Evolutionary conservation across 106 monocot species (phyloP), one percentile per base, ranked within the genome.

Genomic region (Amphibolis antarctica): DNA sequence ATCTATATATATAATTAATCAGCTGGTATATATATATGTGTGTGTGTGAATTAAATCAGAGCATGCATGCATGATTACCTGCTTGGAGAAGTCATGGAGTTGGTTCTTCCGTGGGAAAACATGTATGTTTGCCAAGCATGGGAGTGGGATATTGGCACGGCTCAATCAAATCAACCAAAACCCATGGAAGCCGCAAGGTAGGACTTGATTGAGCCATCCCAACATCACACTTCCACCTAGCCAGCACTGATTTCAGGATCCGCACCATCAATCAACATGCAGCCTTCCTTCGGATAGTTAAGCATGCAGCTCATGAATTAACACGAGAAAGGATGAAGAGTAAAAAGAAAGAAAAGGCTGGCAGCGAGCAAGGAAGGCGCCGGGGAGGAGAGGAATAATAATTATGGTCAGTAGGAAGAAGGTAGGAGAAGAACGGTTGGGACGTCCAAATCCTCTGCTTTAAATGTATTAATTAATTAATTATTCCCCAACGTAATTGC

Each of bases 121-220:
- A n/a, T n/a, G n/a, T 36, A 36, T 7, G 7, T 36, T 7, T 44
- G 63, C 45, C 22, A 46, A 46, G 46, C 46, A 27, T 56, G 24
- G 4, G 28, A 63, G 75, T 74, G 61, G 68, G 80, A 76, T 80
- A 76, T 80, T 80, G 80, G 80, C 80, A 72, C 80, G 80, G 64
- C 80, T 80, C 80, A 80, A 80, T 80, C 76, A 80, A 46, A 72
- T 57, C 49, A 46, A 47, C 10, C 9, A 5, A 12, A 23, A 13
- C 54, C 44, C 0, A 1, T 22, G 42, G n/a, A 54, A 11, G 42
- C 7, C 12, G 12, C 22, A 10, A 11, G 0, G 0, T 47, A 27
- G 19, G 55, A 70, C 65, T 46, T 52, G 69, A 76, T 65, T 76
- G 76, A 76, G 76, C 57, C 76, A 58, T 76, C 28, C 76, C 76